Conservation (phyloP, 345 rosid species). For the Rhodamnia rubescens region DNA sequence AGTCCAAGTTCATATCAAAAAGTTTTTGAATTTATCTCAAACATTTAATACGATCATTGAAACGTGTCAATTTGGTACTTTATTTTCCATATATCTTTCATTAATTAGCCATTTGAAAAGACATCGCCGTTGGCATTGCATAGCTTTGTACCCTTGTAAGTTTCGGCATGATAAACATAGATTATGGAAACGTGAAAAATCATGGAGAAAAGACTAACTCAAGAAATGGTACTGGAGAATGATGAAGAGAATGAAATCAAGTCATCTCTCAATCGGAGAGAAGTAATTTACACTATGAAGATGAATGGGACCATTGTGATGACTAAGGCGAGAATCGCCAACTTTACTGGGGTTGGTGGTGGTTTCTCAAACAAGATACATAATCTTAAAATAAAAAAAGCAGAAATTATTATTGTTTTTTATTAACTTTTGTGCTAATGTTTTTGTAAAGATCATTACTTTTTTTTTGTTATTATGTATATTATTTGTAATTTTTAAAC, state of each 20-base stretch:
- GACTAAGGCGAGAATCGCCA: not conserved
- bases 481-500: not conserved
- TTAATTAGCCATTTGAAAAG: not conserved
- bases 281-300: not conserved
- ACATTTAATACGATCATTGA: not conserved
- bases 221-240: not conserved
- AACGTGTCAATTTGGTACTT: not conserved
- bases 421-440: not conserved
- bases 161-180: not conserved
- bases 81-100: not conserved
- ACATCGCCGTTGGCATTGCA: not conserved
- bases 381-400: not conserved
- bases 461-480: not conserved
- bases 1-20: not conserved
- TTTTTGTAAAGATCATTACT: not conserved
- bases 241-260: not conserved
- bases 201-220: not conserved
- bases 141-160: not conserved
- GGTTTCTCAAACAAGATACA: not conserved
- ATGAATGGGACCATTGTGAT: not conserved
- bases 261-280: not conserved
- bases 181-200: not conserved
- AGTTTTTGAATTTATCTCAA: not conserved
- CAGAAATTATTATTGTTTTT: not conserved
- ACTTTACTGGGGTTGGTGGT: not conserved